Evolutionary conservation across 805 yeast genomes (phyloP), one percentile per base, ranked within the genome.

Genomic region (Candida chauliodis): DNA sequence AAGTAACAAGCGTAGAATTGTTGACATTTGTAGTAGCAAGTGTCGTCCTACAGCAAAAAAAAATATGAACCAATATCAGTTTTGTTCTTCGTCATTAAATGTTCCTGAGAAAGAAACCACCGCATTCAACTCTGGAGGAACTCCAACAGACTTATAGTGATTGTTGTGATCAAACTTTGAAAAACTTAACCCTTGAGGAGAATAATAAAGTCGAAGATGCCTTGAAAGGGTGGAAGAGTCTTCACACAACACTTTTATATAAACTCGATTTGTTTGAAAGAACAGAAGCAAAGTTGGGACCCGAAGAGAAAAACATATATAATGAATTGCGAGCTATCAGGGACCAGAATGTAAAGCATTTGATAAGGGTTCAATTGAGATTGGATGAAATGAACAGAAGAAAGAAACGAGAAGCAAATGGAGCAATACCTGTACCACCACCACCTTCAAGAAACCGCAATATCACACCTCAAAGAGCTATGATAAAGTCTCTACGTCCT

Each of bases 171-270:
- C 68, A 65, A 42, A 72, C 86, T 3, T 66, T 83, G 36, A 65
- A 70, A 43, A 77, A 80, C 55, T 52, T 79, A 35, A 67, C 77
- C 3, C 53, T 78, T 14, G 89, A 84, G 49, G 82, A 82, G 42
- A 62, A 66, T 14, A 65, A 70, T 23, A 68, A 73, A 15, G 56
- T 69, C 31, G 73, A 68, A 35, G 76, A 73, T 13, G 84, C 89
- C 2, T 58, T 81, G 15, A 76, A 73, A 42, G 90, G 90, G 2
- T 83, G 91, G 90, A 82, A 79, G 46, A 66, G 79, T 2, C 58
- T 84, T n/a, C 86, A 80, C 45, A 78, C 84, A 2, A 72, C 75
- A 34, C 67, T 80, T 2, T 66, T 77, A 34, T 75, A 66, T 52
- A 76, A 76, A 48, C 58, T 81, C 30, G 85, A 80, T 43, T 55